Evolutionary conservation across 371 early-diverging fungal genomes (phyloP), one percentile per base, ranked within the genome.

Genomic region (Cladochytrium tenue): DNA sequence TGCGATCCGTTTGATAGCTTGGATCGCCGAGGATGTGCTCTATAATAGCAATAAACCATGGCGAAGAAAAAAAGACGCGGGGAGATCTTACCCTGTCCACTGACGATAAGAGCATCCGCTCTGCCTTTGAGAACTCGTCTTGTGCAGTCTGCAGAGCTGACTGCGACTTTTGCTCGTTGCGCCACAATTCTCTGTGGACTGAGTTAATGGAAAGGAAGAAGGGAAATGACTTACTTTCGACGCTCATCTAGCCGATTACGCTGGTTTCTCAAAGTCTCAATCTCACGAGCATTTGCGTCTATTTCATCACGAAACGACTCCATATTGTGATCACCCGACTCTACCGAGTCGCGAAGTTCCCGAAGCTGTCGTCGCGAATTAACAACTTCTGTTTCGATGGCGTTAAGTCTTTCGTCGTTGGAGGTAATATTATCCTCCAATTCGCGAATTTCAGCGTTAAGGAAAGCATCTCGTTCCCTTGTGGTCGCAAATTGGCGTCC

Each of bases 51-150:
- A 32, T 5, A 60, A 32, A 53, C 27, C 25, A 66, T 51, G 27
- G 17, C 15, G 1, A 33, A 74, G 64, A 20, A 0, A 10, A 36
- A 35, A 33, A 26, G 43, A n/a, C n/a, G 36, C 68, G 56, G n/a
- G n/a, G n/a, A n/a, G n/a, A n/a, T n/a, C n/a, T n/a, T 71, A 88
- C 88, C 64, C 92, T 84, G 64, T 95, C 93, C 78, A 95, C 88
- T 0, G 90, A 86, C 17, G 88, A 77, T 43, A 88, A 77, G 15
- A 97, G 72, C 0, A 71, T 74, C 36, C 92, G 77, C 65, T 95
- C 95, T 17, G 87, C 85, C 53, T 88, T 91, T 27, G 88, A 83
- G 4, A 88, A 78, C 67, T 95, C 94, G 25, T 92, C 91, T 20
- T 83, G 80, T 50, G 85, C 78, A 30, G 87, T 88, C 50, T 88